Evolutionary conservation across 306 rosid species (phyloP).

Genomic region (Fagus sylvatica): DNA sequence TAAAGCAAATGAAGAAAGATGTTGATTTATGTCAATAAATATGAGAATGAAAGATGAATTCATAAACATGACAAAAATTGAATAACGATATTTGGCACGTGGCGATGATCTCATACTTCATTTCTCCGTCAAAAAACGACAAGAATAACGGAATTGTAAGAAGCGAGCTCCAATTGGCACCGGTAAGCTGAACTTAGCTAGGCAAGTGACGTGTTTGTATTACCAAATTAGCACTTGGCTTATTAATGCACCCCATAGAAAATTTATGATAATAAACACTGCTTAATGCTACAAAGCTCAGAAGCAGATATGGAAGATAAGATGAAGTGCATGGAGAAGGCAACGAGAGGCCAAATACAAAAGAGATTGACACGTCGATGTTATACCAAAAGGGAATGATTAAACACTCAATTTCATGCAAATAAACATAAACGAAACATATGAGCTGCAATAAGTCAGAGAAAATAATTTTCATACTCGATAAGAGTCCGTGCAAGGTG

Average conservation of each 20-base stretch:
- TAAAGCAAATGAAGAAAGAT: not conserved
- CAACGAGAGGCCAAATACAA: not conserved
- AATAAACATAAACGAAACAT: constrained; percentile 8
- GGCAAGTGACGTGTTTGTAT: not conserved
- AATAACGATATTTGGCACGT: not conserved
- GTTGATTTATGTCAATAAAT: not conserved
- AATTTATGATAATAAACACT: not conserved
- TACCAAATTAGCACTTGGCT: not conserved
- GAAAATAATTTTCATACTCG: constrained; percentile 41
- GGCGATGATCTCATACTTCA: not conserved
- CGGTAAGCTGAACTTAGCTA: not conserved
- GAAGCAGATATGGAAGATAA: not conserved
- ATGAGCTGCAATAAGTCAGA: constrained; percentile 6
- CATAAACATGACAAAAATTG: not conserved
- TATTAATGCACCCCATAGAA: constrained; percentile 2
- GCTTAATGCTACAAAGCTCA: not conserved
- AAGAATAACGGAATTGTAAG: not conserved
- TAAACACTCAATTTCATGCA: constrained; percentile 7
- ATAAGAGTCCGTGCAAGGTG: constrained; percentile 65
- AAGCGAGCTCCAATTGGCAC: not conserved
- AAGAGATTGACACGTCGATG: constrained; percentile 10
- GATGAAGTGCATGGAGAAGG: not conserved
- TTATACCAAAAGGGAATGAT: not conserved
- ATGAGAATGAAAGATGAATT: not conserved
- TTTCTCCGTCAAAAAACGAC: not conserved